These are phyloP conservation scores for Crataegus laevigata DNA, from an alignment of 306 rosid species.

Conservation along the genomic window DNA sequence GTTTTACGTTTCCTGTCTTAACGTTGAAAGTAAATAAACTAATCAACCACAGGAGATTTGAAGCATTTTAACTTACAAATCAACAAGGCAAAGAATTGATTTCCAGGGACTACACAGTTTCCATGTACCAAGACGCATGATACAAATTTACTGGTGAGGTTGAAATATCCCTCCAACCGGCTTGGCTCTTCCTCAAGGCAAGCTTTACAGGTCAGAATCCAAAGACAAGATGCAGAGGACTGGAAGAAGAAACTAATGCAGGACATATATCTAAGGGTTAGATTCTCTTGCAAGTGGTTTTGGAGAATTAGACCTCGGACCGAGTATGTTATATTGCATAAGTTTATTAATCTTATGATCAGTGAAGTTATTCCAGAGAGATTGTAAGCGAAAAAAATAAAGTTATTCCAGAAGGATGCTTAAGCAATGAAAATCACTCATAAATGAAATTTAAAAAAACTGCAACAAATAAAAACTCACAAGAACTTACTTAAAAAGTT, in stretches of 20 bases:
- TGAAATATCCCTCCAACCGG: not conserved
- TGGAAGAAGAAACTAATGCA: not conserved
- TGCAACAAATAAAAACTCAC: not conserved
- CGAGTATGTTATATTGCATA: not conserved
- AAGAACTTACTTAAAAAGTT: conserved; percentile 62
- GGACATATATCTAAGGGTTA: not conserved
- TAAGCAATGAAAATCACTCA: not conserved
- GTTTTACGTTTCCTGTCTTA: not conserved
- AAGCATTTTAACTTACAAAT: not conserved
- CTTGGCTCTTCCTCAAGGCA: not conserved
- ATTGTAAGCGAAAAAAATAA: too few relatives aligned
- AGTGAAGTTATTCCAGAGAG: not conserved
- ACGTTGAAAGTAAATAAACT: not conserved
- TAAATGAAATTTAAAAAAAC: too few relatives aligned
- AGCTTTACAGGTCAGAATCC: not conserved
- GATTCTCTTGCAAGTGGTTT: not conserved
- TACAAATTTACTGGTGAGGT: not conserved
- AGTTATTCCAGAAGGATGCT: not conserved
- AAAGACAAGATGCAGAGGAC: not conserved
- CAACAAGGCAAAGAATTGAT: not conserved
- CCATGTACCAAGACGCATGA: not conserved
- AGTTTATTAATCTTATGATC: not conserved
- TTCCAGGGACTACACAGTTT: not conserved
- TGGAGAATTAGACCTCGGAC: not conserved
- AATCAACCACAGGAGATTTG: not conserved